These are phyloP conservation scores for Leucocoprinus sp. DNA, from an alignment of 768 basidiomycete genomes.

Conservation along the genomic window DNA sequence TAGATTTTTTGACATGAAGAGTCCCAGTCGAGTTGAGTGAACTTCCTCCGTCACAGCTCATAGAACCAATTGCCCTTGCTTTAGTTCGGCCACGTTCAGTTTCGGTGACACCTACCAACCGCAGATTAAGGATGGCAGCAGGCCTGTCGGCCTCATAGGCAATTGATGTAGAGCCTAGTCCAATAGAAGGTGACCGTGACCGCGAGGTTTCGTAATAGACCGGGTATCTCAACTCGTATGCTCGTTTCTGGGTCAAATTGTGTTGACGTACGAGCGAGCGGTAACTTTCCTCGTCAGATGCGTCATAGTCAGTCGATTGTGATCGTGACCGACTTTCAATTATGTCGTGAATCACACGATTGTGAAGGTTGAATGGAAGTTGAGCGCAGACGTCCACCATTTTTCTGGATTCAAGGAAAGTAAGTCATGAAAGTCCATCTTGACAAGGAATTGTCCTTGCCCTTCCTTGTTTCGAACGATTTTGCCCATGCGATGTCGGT, in stretches of 20 bases:
- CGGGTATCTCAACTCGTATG: not conserved
- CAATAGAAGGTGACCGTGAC: constrained; percentile 7
- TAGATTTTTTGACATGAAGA: not conserved
- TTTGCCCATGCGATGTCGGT: constrained; percentile 6
- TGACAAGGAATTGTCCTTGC: constrained; percentile 27
- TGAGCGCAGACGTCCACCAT: constrained; percentile 63
- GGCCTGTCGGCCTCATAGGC: constrained; percentile 16
- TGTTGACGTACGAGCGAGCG: constrained; percentile 4
- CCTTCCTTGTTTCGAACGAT: constrained; percentile 58
- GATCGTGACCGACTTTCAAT: constrained; percentile 20
- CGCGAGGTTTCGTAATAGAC: constrained; percentile 1
- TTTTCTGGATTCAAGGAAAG: constrained; percentile 34
- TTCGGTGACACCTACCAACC: constrained; percentile 21
- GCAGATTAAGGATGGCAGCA: constrained; percentile 24
- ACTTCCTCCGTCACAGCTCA: constrained; percentile 4
- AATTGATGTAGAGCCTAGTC: not conserved
- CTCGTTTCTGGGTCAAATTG: constrained; percentile 3
- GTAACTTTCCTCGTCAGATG: constrained; percentile 7
- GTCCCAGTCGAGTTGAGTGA: constrained; percentile 1
- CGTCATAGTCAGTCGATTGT: constrained; percentile 14
- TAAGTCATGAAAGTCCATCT: constrained; percentile 3
- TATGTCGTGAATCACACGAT: constrained; percentile 20
- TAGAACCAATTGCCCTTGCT: constrained; percentile 13
- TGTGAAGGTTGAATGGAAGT: constrained; percentile 54
- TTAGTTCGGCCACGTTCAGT: constrained; percentile 12